Evolutionary conservation across 2,329 filamentous ascomycete species (phyloP).

Genomic region (Cytospora chrysosperma): DNA sequence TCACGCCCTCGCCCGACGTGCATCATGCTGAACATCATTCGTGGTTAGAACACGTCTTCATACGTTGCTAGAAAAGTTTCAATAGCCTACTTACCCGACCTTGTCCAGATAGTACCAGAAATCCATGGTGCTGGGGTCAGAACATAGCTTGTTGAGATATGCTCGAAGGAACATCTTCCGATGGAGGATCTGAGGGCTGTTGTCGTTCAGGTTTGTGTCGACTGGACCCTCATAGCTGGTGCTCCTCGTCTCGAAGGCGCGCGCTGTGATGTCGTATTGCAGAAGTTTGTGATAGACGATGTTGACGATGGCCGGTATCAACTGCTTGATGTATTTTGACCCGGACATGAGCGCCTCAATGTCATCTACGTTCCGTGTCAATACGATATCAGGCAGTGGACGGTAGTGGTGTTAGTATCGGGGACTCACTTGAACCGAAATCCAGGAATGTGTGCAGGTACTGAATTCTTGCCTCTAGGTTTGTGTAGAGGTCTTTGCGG

Average conservation of each 20-base stretch:
- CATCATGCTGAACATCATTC: slow-evolving; percentile 60
- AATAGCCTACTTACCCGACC: slow-evolving; percentile 58
- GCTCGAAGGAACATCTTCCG: slow-evolving; percentile 77
- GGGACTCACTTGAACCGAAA: slow-evolving; percentile 63
- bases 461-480: slow-evolving; percentile 65
- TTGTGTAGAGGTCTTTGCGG: slow-evolving; percentile 69
- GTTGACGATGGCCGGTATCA: slow-evolving; percentile 80
- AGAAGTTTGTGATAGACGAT: slow-evolving; percentile 75
- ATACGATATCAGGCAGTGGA: neutral
- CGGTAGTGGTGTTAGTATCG: neutral
- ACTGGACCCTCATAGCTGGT: slow-evolving; percentile 67
- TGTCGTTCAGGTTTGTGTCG: slow-evolving; percentile 62
- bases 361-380: slow-evolving; percentile 52
- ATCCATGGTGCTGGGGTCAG: slow-evolving; percentile 70
- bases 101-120: slow-evolving; percentile 86
- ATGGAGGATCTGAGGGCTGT: slow-evolving; percentile 72
- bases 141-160: slow-evolving; percentile 72
- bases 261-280: slow-evolving; percentile 77
- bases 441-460: slow-evolving; percentile 77
- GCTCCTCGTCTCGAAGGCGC: slow-evolving; percentile 65
- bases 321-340: slow-evolving; percentile 74
- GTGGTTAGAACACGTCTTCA: too few relatives aligned
- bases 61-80: neutral
- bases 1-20: slow-evolving; percentile 73
- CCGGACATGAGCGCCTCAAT: slow-evolving; percentile 68